These are phyloP conservation scores for Penicillium sp. DNA, from an alignment of 2,329 filamentous ascomycete genomes.

Conservation along the genomic window DNA sequence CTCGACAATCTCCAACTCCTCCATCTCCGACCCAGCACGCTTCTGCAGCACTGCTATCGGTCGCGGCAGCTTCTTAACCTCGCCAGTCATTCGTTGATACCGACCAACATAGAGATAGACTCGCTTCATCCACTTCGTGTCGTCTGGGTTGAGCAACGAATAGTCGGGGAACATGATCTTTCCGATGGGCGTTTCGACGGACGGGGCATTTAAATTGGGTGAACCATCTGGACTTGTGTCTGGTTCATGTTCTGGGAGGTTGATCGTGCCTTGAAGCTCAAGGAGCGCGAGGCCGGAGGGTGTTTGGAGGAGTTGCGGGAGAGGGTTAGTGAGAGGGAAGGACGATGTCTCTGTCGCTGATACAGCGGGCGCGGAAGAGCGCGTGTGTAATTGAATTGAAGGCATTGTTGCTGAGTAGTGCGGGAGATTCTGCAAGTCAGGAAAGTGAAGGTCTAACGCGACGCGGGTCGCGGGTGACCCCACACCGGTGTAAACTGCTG, in stretches of 20 bases:
- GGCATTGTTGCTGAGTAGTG: constrained; percentile 32
- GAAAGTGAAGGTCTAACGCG: constrained; percentile 6
- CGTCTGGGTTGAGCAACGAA: constrained; percentile 51
- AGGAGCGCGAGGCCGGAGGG: constrained; percentile 85
- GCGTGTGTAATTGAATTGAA: constrained; percentile 40
- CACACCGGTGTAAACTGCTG: constrained; percentile 3
- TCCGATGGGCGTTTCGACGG: constrained; percentile 59
- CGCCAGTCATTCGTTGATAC: constrained; percentile 84
- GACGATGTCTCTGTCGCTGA: constrained; percentile 1
- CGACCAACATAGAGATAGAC: constrained; percentile 85
- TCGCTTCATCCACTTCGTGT: constrained; percentile 81
- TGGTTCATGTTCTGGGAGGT: constrained; percentile 54
- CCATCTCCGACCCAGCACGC: constrained; percentile 39
- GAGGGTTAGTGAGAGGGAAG: constrained; percentile 49
- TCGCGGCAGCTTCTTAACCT: constrained; percentile 80
- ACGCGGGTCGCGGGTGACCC: constrained; percentile 19
- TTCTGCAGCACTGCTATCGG: constrained; percentile 75
- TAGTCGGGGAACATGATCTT: constrained; percentile 77
- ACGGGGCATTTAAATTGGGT: constrained; percentile 6
- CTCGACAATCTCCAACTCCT: constrained; percentile 74
- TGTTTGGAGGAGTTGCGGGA: constrained; percentile 82
- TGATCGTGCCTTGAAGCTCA: constrained; percentile 89
- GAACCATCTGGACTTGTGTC: constrained; percentile 30
- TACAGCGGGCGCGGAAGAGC: constrained; percentile 10
- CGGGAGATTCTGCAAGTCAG: background rate